phyloP scores from a whole-genome alignment of 2,329 filamentous ascomycete species.

The Talaromyces sp. region DNA sequence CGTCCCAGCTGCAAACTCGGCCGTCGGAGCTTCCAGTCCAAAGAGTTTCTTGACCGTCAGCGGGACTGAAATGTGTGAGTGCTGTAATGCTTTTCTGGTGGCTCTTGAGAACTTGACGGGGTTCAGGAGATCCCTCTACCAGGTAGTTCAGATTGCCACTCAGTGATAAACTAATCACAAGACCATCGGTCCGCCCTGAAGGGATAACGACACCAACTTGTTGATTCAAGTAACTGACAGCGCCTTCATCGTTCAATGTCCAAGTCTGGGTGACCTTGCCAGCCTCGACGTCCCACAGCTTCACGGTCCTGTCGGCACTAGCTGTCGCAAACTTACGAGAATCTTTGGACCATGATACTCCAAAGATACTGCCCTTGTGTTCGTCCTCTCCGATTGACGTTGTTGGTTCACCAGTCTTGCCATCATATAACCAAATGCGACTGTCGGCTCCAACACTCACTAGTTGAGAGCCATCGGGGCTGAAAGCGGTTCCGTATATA shows the following conservation, averaged over 20 bases:
- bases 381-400: conserved; percentile 68
- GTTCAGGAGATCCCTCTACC: conserved; percentile 66
- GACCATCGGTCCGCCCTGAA: conserved; percentile 72
- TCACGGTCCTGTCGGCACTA: conserved; percentile 91
- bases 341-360: conserved; percentile 84
- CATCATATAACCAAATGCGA: conserved; percentile 91
- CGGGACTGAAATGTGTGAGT: conserved; percentile 57
- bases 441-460: conserved; percentile 92
- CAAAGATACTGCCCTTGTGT: conserved; percentile 91
- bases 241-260: conserved; percentile 74
- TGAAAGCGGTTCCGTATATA: conserved; percentile 83
- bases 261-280: conserved; percentile 77
- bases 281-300: conserved; percentile 85
- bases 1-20: conserved; percentile 79
- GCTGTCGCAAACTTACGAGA: conserved; percentile 85
- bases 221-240: conserved; percentile 73
- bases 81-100: conserved; percentile 91
- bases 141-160: conserved; percentile 90
- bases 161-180: conserved; percentile 87
- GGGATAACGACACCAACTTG: conserved; percentile 95
- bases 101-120: conserved; percentile 72
- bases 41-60: conserved; percentile 58
- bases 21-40: conserved; percentile 94
- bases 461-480: conserved; percentile 76
- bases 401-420: conserved; percentile 85